phyloP scores from a whole-genome alignment of 208 protist genomes.

The Eutreptiella sp. region DNA sequence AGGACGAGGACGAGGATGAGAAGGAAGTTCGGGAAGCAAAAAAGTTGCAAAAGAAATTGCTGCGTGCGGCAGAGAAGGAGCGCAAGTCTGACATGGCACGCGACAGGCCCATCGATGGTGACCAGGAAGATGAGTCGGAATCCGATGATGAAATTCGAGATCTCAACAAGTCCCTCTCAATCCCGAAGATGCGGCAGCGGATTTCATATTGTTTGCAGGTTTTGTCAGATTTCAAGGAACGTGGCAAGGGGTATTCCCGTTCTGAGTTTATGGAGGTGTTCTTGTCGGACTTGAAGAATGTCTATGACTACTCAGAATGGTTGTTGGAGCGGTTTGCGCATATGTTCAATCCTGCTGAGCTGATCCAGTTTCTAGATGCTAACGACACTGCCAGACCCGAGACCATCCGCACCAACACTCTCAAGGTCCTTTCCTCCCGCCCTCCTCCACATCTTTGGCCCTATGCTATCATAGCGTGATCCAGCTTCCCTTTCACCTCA shows the following conservation, averaged over 20 bases:
- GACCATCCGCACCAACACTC: constrained; percentile 96
- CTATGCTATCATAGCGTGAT: too few species aligned
- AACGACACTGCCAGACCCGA: constrained; percentile 94
- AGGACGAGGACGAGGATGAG: too few species aligned
- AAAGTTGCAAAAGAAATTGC: constrained; percentile 7
- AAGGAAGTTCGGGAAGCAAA: too few species aligned
- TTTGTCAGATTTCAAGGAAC: constrained; percentile 1
- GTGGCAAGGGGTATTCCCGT: constrained; percentile 34
- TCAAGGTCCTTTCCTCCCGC: too few species aligned
- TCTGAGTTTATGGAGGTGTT: constrained; percentile 86
- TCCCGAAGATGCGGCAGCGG: not conserved
- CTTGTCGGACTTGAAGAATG: constrained; percentile 70
- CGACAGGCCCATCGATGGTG: not conserved
- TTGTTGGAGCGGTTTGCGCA: constrained; percentile 85
- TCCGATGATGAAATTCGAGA: not conserved
- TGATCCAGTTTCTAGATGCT: constrained; percentile 92
- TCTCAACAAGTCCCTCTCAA: not conserved
- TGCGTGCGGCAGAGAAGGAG: not conserved
- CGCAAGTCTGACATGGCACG: not conserved
- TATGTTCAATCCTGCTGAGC: constrained; percentile 84
- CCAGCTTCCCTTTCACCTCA: too few species aligned
- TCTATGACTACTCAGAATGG: constrained; percentile 92
- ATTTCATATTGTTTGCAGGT: not conserved
- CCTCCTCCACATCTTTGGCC: too few species aligned
- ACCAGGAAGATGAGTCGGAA: not conserved